Evolutionary conservation across 495 filamentous ascomycete species (phyloP), one percentile per base, ranked within the genome.

Genomic region (Neurospora terricola): DNA sequence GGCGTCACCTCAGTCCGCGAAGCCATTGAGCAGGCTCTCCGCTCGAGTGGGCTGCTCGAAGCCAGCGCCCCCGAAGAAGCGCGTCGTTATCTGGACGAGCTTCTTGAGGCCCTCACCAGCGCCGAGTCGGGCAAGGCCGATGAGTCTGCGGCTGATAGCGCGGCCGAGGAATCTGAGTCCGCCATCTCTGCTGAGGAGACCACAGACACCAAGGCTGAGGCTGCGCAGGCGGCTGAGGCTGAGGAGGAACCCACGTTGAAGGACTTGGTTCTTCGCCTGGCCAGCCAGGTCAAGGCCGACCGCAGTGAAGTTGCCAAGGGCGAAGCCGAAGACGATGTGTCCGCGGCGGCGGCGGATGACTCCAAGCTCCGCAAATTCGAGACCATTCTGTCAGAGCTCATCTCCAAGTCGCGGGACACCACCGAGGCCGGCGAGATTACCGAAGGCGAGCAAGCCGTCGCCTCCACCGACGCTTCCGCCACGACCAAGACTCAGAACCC

Each of bases 11-110:
- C 78, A 10, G 78, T 86, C 18, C 75, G 80, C n/a, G 82, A 83
- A 40, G 81, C 84, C 4, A 81, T 86, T 23, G 80, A 81, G 42
- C 77, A 84, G n/a, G 83, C 84, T 6, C 73, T 86, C 8, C 77
- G 80, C 72, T 78, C 85, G 71, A 83, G 83, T 72, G 83, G 83
- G 9, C 77, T 85, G 7, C 77, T 85, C 21, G 78, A 75, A n/a
- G 74, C 74, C n/a, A 77, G 73, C 40, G 79, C 79, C 0, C 73
- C 78, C 7, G 78, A 77, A 4, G 83, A 85, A 39, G 76, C 78
- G 9, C 77, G 77, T 14, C 78, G 78, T 45, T 82, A 84, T 34
- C 76, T 85, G 12, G 80, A 84, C 70, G 77, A 76, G n/a, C 77
- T 85, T 37, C 78, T 85, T 4, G 78, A 77, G 43, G 80, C 83